phyloP scores from a whole-genome alignment of 2,329 filamentous ascomycete genomes.

The Diaporthe nobilis region DNA sequence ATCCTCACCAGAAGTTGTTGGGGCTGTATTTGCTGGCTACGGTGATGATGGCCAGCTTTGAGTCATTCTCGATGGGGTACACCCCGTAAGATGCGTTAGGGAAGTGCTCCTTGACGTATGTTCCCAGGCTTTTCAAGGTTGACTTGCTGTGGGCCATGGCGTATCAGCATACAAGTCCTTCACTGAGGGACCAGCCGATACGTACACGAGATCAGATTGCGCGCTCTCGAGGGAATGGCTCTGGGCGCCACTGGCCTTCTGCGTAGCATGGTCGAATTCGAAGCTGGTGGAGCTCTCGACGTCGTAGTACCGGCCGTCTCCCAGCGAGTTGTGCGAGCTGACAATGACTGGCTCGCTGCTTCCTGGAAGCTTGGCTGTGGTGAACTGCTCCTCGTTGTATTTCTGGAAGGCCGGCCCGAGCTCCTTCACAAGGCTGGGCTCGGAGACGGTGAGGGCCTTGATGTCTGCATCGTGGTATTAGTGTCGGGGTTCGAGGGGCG shows the following conservation, averaged over 20 bases:
- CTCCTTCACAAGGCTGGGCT: constrained; percentile 76
- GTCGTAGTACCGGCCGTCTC: constrained; percentile 89
- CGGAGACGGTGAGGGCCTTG: constrained; percentile 83
- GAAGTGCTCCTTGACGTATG: constrained; percentile 91
- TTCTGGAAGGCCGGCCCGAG: constrained; percentile 88
- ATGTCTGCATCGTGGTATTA: constrained; percentile 74
- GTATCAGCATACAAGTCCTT: constrained; percentile 25
- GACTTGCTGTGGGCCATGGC: constrained; percentile 74
- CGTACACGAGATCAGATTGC: constrained; percentile 85
- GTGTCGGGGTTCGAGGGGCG: not conserved
- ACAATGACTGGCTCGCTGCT: constrained; percentile 87
- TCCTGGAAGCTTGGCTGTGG: constrained; percentile 89
- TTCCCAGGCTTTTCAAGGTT: constrained; percentile 80
- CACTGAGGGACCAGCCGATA: constrained; percentile 19
- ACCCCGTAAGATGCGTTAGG: constrained; percentile 84
- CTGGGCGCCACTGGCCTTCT: constrained; percentile 88
- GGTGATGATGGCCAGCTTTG: constrained; percentile 83
- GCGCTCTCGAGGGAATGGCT: constrained; percentile 83
- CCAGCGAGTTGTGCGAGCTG: constrained; percentile 87
- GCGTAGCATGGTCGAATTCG: constrained; percentile 83
- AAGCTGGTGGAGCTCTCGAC: constrained; percentile 90
- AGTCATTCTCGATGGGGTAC: constrained; percentile 83
- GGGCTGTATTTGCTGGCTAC: constrained; percentile 98
- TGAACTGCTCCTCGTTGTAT: constrained; percentile 97
- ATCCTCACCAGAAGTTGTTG: constrained; percentile 90